Percentiles rank a stretch among this genome's conserved stretches.
These are phyloP conservation scores for Perkinsela sp. DNA, from an alignment of 208 protist genomes.

Conservation along the genomic window DNA sequence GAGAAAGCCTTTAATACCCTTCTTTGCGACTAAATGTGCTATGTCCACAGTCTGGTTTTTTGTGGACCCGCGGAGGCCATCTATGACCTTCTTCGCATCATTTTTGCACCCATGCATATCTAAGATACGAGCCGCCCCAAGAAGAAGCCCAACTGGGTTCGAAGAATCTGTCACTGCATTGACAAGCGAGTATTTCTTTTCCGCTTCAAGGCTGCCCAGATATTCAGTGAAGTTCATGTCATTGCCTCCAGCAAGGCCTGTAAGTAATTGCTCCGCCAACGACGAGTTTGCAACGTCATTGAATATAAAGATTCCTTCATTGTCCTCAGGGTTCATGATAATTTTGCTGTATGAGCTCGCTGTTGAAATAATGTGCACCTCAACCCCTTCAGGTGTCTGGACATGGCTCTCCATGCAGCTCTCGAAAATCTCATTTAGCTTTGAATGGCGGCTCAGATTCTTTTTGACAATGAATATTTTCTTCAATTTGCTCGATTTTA, in stretches of 20 bases:
- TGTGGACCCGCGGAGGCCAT: too few relatives aligned
- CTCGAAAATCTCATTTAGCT: background rate
- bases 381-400: background rate
- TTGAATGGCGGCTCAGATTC: background rate
- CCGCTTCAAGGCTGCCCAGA: too few relatives aligned
- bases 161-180: too few relatives aligned
- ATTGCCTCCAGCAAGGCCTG: background rate
- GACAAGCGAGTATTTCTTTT: too few relatives aligned
- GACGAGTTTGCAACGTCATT: background rate
- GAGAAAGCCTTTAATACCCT: too few relatives aligned
- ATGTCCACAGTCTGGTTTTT: too few relatives aligned
- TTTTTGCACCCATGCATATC: too few relatives aligned
- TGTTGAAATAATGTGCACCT: background rate
- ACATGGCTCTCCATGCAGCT: background rate
- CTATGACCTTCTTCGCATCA: too few relatives aligned
- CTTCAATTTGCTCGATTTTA: background rate
- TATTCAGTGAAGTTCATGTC: background rate
- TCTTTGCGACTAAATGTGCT: too few relatives aligned
- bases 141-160: too few relatives aligned
- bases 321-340: background rate
- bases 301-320: background rate
- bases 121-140: too few relatives aligned
- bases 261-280: background rate
- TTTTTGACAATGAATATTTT: conserved; percentile 1
- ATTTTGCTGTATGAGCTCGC: background rate